Evolutionary conservation across 495 filamentous ascomycete genomes (phyloP), one percentile per base, ranked within the genome.

Genomic region (Xeromyces bisporus): DNA sequence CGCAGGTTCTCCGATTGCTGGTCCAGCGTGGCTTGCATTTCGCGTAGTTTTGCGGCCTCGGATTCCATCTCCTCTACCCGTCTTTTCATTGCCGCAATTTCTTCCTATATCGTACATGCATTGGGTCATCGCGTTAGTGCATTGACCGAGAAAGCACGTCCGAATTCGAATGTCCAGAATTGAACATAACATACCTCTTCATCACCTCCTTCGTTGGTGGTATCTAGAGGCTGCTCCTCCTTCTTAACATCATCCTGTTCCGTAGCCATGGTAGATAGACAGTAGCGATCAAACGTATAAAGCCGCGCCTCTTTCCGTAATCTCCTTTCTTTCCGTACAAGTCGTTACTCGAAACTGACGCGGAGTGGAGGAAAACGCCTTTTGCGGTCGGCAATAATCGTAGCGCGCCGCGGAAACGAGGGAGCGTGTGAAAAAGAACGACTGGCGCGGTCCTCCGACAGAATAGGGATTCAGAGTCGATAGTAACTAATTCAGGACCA

Each of bases 21-120:
- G 45, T 96, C 91, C 28, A 96, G 65, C 7, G 68, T 73, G 14
- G 77, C 73, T 56, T 99, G 91, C 86, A 96, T 94, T 55, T 96
- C 87, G 35, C 91, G 73, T 27, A 99, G 67, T 58, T 94, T 96
- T 7, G 83, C 80, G 8, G 91, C 91, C 58, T 99, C 70, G 42
- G 84, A 86, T 56, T 99, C 91, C 91, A 99, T 99, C 60, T 99
- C 91, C 38, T 85, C 83, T 18, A 99, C 87, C 45, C 89, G 77
- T 45, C 74, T 73, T 67, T 99, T 99, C 91, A 99, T 96, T 31
- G 83, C 86, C 15, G 77, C 75, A 48, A 99, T 96, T 52, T 99
- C 91, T 58, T 96, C 80, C 78, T 84, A 45, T 41, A 44, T 9
- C 20, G 9, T 4, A 30, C 23, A 29, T 2, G 32, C 13, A 24